These are phyloP conservation scores for Hylodesmum podocarpum DNA, from an alignment of 306 rosid genomes.

Conservation along the genomic window DNA sequence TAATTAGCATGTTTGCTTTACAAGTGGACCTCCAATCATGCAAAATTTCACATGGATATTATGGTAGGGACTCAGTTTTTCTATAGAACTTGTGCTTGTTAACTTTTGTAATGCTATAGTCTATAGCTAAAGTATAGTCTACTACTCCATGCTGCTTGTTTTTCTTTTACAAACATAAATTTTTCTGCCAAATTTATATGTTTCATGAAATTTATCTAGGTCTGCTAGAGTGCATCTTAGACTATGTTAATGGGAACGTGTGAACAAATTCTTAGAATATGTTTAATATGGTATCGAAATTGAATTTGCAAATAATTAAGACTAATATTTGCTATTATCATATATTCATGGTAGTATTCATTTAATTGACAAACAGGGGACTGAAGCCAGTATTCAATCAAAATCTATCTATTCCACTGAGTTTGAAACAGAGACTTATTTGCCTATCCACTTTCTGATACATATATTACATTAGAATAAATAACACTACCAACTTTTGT, in stretches of 20 bases:
- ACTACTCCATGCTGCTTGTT: too few species aligned
- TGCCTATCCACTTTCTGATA: too few species aligned
- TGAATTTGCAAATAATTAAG: neutral
- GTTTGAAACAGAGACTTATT: too few species aligned
- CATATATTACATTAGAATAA: too few species aligned
- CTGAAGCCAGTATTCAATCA: neutral
- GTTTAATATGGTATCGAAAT: neutral
- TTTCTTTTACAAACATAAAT: neutral
- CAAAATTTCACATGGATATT: neutral
- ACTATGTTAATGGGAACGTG: conserved; percentile 1
- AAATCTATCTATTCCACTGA: neutral
- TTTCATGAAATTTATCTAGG: neutral
- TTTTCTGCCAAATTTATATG: neutral
- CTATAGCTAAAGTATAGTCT: too few species aligned
- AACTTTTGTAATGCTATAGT: too few species aligned
- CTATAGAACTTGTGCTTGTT: neutral
- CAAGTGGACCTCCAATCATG: neutral
- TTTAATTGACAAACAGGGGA: neutral
- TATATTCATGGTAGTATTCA: neutral
- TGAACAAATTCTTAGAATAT: neutral
- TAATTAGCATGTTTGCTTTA: neutral
- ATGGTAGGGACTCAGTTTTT: neutral
- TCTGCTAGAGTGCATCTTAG: neutral
- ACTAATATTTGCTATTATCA: neutral
- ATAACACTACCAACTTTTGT: too few species aligned